Conservation (phyloP, 169 alveolate genomes). For the Cryptosporidium felis region DNA sequence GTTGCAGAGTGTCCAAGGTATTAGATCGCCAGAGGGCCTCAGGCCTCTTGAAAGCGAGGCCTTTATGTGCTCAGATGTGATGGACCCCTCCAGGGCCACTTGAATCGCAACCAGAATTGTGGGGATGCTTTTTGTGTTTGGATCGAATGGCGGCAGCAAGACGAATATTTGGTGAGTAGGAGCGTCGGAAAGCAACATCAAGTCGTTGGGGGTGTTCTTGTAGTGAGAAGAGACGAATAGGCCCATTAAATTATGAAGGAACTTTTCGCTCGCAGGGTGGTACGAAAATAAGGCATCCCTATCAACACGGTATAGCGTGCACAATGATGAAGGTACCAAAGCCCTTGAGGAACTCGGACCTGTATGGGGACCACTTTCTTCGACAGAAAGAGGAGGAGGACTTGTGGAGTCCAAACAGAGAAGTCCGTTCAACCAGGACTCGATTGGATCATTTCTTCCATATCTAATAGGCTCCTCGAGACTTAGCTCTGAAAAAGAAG, state of each 20-base stretch:
- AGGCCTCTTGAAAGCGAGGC: constrained; percentile 81
- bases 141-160: constrained; percentile 86
- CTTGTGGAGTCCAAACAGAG: constrained; percentile 95
- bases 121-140: constrained; percentile 45
- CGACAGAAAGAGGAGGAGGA: constrained; percentile 80
- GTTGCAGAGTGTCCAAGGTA: constrained; percentile 98
- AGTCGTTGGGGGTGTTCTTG: constrained; percentile 99
- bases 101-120: constrained; percentile 85
- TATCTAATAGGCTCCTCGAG: constrained; percentile 97
- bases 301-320: constrained; percentile 95
- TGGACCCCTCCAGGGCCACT: constrained; percentile 90
- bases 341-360: constrained; percentile 74
- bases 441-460: constrained; percentile 96
- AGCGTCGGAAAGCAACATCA: constrained; percentile 98
- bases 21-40: constrained; percentile 95
- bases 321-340: constrained; percentile 91
- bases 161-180: constrained; percentile 98
- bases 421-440: constrained; percentile 95
- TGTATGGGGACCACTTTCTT: not conserved
- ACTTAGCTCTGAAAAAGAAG: constrained; percentile 82
- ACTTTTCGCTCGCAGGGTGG: constrained; percentile 95
- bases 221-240: constrained; percentile 98
- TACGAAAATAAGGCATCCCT: constrained; percentile 97
- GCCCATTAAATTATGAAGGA: constrained; percentile 93
- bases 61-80: constrained; percentile 81